A percentile compares a stretch with the other conserved stretches of the same genome.
Evolutionary conservation across 2,329 filamentous ascomycete genomes (phyloP).

Genomic region (Fusarium verrucosum): DNA sequence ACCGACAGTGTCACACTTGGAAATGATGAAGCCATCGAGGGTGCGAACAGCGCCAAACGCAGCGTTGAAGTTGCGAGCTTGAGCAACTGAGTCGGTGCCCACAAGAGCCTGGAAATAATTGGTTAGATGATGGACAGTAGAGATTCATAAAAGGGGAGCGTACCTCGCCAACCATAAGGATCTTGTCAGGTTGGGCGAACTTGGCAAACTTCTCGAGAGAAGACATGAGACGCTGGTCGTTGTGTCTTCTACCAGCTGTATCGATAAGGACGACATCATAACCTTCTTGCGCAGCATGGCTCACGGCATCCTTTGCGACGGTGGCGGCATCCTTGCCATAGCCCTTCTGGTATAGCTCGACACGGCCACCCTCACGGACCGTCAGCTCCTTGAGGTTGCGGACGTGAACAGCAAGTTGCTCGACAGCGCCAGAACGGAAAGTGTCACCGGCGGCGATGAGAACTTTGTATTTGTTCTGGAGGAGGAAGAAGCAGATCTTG

Average conservation of each 20-base stretch:
- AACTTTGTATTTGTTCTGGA: constrained; percentile 97
- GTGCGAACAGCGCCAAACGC: constrained; percentile 83
- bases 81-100: constrained; percentile 92
- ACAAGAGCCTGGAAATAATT: constrained; percentile 73
- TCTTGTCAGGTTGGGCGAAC: constrained; percentile 95
- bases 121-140: constrained; percentile 2
- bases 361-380: constrained; percentile 80
- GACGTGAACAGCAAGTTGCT: constrained; percentile 95
- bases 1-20: constrained; percentile 98
- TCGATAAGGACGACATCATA: constrained; percentile 98
- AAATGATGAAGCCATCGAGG: constrained; percentile 97
- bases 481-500: constrained; percentile 97
- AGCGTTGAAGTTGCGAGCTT: constrained; percentile 95
- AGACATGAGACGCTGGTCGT: constrained; percentile 95
- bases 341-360: constrained; percentile 95
- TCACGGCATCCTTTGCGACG: constrained; percentile 93
- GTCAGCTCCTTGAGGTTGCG: constrained; percentile 91
- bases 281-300: constrained; percentile 74
- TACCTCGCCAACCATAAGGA: constrained; percentile 86
- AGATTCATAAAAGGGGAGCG: constrained; percentile 8
- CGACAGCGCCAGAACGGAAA: constrained; percentile 95
- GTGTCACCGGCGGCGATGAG: constrained; percentile 95
- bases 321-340: constrained; percentile 98
- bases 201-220: constrained; percentile 97
- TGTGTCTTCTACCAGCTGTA: constrained; percentile 93